Evolutionary conservation across 768 basidiomycete species (phyloP).

Genomic region (Thelephora ganbajun): DNA sequence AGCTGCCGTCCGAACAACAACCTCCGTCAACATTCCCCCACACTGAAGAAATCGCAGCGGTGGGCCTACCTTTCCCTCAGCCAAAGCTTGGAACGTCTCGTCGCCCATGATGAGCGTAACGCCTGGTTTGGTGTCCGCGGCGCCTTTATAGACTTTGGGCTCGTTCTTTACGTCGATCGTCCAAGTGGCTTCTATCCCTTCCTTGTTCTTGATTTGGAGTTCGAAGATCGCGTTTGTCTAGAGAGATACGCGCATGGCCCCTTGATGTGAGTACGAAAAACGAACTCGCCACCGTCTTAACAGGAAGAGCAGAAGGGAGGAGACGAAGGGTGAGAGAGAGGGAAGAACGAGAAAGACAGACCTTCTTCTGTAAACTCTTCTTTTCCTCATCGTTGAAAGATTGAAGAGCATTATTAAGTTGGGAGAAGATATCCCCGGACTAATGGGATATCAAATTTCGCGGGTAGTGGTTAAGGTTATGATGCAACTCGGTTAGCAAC

Average conservation of each 20-base stretch:
- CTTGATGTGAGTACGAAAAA: background rate
- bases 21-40: background rate
- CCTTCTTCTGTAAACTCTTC: constrained; percentile 65
- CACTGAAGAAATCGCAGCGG: background rate
- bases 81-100: constrained; percentile 59
- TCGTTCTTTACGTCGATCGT: constrained; percentile 89
- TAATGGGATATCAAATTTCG: constrained; percentile 14
- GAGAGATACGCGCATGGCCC: background rate
- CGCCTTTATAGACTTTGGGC: constrained; percentile 63
- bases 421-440: constrained; percentile 54
- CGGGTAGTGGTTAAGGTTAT: background rate
- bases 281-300: background rate
- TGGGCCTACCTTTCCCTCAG: constrained; percentile 49
- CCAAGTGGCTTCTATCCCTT: constrained; percentile 65
- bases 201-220: constrained; percentile 60
- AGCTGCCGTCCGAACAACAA: constrained; percentile 27
- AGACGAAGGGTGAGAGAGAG: background rate
- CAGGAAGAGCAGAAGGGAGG: background rate
- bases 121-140: constrained; percentile 59
- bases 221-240: constrained; percentile 86
- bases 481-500: background rate
- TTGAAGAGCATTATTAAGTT: constrained; percentile 37
- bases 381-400: constrained; percentile 47
- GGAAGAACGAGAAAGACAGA: constrained; percentile 11
- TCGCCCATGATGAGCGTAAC: constrained; percentile 72